phyloP scores from a whole-genome alignment of 1,284 basidiomycete genomes.

The Malassezia restricta region DNA sequence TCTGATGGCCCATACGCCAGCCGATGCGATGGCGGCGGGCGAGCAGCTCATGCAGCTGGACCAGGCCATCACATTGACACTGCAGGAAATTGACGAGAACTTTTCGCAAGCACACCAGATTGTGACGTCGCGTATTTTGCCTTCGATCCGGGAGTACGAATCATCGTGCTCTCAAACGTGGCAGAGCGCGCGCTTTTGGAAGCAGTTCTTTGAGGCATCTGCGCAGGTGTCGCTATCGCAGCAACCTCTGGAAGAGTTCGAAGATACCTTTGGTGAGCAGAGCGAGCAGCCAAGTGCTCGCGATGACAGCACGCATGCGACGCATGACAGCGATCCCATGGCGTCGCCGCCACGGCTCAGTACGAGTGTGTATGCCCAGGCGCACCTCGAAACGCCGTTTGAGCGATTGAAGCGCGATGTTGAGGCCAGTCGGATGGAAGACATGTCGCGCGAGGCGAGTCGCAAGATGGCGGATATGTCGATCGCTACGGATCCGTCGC shows the following conservation, averaged over 20 bases:
- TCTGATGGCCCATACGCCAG: not conserved
- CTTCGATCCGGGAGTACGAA: constrained; percentile 75
- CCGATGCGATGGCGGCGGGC: constrained; percentile 2
- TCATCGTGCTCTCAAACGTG: constrained; percentile 72
- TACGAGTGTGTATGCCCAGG: constrained; percentile 8
- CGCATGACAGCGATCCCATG: constrained; percentile 13
- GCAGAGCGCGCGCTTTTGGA: constrained; percentile 88
- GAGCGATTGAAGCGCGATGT: constrained; percentile 60
- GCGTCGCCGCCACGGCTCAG: constrained; percentile 13
- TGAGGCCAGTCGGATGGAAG: constrained; percentile 48
- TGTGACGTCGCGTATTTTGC: constrained; percentile 67
- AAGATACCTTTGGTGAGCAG: not conserved
- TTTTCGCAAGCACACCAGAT: constrained; percentile 78
- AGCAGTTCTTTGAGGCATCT: constrained; percentile 82
- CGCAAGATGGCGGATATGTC: constrained; percentile 7
- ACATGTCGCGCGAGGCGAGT: constrained; percentile 18
- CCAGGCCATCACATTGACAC: constrained; percentile 71
- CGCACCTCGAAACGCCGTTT: constrained; percentile 59
- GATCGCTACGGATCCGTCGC: constrained; percentile 15
- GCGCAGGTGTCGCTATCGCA: constrained; percentile 62
- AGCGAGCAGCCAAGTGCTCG: not conserved
- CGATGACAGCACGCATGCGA: constrained; percentile 2
- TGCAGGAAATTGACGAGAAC: constrained; percentile 80
- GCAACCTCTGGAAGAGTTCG: constrained; percentile 17
- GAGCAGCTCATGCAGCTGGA: constrained; percentile 89